These are phyloP conservation scores for Paecilomyces sp. DNA, from an alignment of 2,329 filamentous ascomycete genomes.

Conservation along the genomic window DNA sequence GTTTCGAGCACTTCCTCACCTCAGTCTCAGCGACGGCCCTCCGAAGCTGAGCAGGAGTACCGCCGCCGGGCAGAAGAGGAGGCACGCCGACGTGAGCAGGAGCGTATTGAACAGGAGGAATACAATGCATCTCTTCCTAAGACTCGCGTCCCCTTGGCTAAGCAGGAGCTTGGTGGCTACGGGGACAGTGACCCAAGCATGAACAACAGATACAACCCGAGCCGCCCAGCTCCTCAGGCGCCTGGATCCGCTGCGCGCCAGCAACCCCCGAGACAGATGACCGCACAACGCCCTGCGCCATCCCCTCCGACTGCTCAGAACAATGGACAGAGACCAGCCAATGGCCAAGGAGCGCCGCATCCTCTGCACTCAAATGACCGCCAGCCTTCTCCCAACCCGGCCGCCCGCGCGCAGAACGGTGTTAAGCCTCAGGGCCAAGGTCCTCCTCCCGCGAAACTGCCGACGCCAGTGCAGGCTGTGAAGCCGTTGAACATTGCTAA, in stretches of 20 bases:
- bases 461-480: constrained; percentile 51
- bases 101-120: constrained; percentile 69
- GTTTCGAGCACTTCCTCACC: constrained; percentile 26
- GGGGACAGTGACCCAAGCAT: constrained; percentile 45
- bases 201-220: constrained; percentile 68
- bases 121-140: constrained; percentile 89
- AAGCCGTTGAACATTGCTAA: constrained; percentile 73
- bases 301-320: constrained; percentile 51
- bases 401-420: constrained; percentile 37
- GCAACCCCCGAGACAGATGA: constrained; percentile 48
- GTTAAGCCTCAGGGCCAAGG: constrained; percentile 33
- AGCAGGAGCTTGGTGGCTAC: constrained; percentile 80
- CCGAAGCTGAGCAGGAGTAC: constrained; percentile 50
- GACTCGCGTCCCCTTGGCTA: constrained; percentile 69
- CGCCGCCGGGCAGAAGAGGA: constrained; percentile 47
- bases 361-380: constrained; percentile 24
- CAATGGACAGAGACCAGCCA: constrained; percentile 21
- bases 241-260: constrained; percentile 51
- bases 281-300: constrained; percentile 77
- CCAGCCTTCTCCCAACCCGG: constrained; percentile 31
- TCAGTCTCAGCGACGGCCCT: constrained; percentile 41
- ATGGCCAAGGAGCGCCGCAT: constrained; percentile 26
- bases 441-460: constrained; percentile 52
- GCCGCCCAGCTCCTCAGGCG: constrained; percentile 73
- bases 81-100: constrained; percentile 52